phyloP scores from a whole-genome alignment of 805 yeast species.

The Limtongia smithiae region DNA sequence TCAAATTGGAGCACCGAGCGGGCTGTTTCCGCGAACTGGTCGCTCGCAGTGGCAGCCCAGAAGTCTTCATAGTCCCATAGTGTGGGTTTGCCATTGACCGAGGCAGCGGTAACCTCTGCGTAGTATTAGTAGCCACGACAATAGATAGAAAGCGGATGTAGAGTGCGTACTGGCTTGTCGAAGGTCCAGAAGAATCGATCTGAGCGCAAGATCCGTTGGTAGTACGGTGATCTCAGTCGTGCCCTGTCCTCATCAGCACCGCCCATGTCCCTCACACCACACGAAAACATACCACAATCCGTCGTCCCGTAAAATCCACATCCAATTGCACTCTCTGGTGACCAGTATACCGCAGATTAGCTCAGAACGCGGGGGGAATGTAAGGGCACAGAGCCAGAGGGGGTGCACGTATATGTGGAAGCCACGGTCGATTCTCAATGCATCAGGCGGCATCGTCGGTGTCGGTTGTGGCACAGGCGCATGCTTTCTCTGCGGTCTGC shows the following conservation, averaged over 20 bases:
- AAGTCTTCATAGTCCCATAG: slow-evolving; percentile 56
- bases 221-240: slow-evolving; percentile 77
- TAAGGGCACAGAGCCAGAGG: no score
- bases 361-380: neutral
- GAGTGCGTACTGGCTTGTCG: slow-evolving; percentile 48
- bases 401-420: slow-evolving; percentile 27
- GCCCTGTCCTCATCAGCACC: no score
- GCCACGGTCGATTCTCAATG: slow-evolving; percentile 17
- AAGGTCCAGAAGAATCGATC: slow-evolving; percentile 68
- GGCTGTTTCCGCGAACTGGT: slow-evolving; percentile 19
- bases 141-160: neutral
- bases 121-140: neutral
- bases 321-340: slow-evolving; percentile 25
- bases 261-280: no score
- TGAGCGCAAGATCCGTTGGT: slow-evolving; percentile 61
- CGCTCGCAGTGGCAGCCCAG: slow-evolving; percentile 38
- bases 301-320: slow-evolving; percentile 15
- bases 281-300: slow-evolving; percentile 18
- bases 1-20: slow-evolving; percentile 31
- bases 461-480: neutral
- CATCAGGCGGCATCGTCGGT: slow-evolving; percentile 11
- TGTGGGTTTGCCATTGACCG: slow-evolving; percentile 59
- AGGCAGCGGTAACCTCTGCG: slow-evolving; percentile 53
- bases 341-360: slow-evolving; percentile 15
- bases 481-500: no score